Conservation (phyloP, 345 rosid species). For the Fremontodendron californicum region DNA sequence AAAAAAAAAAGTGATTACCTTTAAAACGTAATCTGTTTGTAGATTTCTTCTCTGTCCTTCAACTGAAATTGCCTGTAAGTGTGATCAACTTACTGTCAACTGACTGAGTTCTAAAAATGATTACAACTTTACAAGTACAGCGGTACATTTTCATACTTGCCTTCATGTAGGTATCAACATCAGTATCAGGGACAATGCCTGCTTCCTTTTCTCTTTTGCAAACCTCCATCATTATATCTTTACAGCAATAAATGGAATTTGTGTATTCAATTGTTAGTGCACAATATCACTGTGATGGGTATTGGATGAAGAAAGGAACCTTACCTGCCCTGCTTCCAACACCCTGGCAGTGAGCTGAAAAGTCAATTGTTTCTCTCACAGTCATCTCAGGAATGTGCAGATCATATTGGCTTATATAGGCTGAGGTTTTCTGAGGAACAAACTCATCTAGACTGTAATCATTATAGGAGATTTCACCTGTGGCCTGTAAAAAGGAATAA, state of each 20-base stretch:
- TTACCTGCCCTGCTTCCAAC: slow-evolving; percentile 45
- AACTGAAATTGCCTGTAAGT: slow-evolving; percentile 36
- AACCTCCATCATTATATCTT: slow-evolving; percentile 57
- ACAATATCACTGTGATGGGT: background rate
- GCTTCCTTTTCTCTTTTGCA: slow-evolving; percentile 51
- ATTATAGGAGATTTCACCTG: slow-evolving; percentile 53
- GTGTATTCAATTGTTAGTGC: background rate
- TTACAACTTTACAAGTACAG: background rate
- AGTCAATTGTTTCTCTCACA: slow-evolving; percentile 59
- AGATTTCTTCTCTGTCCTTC: slow-evolving; percentile 33
- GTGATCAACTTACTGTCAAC: background rate
- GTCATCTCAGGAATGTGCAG: slow-evolving; percentile 59
- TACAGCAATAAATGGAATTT: background rate
- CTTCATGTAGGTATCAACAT: slow-evolving; percentile 67
- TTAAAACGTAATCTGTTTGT: slow-evolving; percentile 48
- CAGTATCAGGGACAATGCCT: slow-evolving; percentile 55
- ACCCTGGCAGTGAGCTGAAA: slow-evolving; percentile 57
- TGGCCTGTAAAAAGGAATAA: slow-evolving; percentile 26
- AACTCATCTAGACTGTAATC: slow-evolving; percentile 50
- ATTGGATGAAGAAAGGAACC: background rate
- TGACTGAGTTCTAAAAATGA: background rate
- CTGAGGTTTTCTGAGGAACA: slow-evolving; percentile 51
- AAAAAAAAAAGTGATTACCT: slow-evolving; percentile 24
- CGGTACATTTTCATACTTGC: slow-evolving; percentile 16
- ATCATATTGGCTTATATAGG: slow-evolving; percentile 62